Percentiles rank a stretch among this genome's conserved stretches.
Conservation (phyloP, 768 basidiomycete species). For the Chalciporus chontae region DNA sequence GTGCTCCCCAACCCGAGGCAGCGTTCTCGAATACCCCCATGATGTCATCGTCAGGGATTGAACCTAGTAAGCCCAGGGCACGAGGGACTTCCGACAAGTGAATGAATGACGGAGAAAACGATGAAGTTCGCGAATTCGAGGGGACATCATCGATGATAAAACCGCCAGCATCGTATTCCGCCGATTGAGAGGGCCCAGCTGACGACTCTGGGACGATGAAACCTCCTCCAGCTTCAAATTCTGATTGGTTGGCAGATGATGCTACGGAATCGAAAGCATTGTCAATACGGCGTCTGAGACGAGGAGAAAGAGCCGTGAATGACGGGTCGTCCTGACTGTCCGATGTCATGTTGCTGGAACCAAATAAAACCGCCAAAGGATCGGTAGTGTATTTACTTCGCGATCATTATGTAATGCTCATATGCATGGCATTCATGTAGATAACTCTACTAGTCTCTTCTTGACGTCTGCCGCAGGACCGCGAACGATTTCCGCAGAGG, state of each 20-base stretch:
- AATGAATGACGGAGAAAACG: constrained; percentile 34
- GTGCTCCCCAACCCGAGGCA: constrained; percentile 62
- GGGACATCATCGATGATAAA: constrained; percentile 28
- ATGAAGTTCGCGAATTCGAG: neutral
- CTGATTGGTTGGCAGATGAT: constrained; percentile 1
- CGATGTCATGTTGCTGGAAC: constrained; percentile 11
- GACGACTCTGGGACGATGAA: constrained; percentile 31
- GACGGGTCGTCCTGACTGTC: constrained; percentile 21
- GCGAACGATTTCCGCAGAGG: constrained; percentile 37
- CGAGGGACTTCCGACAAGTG: constrained; percentile 53
- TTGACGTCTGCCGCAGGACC: constrained; percentile 50
- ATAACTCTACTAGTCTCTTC: constrained; percentile 36
- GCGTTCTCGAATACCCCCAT: constrained; percentile 73
- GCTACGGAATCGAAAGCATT: constrained; percentile 42
- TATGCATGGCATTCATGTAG: neutral
- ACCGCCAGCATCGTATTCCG: constrained; percentile 25
- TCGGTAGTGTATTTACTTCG: no score
- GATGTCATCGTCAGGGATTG: constrained; percentile 71
- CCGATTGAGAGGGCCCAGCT: constrained; percentile 6
- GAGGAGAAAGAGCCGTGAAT: constrained; percentile 40
- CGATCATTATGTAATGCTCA: neutral
- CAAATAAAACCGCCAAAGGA: no score
- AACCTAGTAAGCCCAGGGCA: constrained; percentile 60
- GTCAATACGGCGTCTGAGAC: constrained; percentile 48
- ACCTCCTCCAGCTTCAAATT: constrained; percentile 26